A percentile compares a stretch with the other conserved stretches of the same genome.
phyloP scores from a whole-genome alignment of 176 grass and related monocot genomes.

The Oryza punctata region DNA sequence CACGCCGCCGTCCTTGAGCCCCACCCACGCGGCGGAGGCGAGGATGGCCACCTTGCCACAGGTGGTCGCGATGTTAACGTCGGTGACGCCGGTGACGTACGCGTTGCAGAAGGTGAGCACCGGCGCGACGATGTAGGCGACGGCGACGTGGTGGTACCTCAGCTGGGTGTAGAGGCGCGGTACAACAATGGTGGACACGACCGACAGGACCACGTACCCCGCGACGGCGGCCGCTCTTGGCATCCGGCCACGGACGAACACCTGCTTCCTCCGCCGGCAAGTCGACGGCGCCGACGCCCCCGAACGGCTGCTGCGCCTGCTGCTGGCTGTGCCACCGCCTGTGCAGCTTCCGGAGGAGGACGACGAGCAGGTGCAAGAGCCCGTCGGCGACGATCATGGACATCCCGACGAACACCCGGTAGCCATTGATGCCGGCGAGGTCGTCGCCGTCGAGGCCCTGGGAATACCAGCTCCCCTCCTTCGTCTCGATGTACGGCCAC shows the following conservation, averaged over 20 bases:
- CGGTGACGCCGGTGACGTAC: slow-evolving; percentile 59
- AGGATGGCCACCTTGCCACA: slow-evolving; percentile 59
- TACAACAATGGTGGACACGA: slow-evolving; percentile 32
- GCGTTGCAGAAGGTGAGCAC: slow-evolving; percentile 64
- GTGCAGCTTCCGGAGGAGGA: slow-evolving; percentile 38
- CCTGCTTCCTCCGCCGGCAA: slow-evolving; percentile 16
- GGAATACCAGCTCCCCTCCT: slow-evolving; percentile 59
- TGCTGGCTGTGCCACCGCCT: slow-evolving; percentile 3
- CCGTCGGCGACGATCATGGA: slow-evolving; percentile 67
- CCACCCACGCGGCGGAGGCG: no score
- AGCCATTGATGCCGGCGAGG: slow-evolving; percentile 58
- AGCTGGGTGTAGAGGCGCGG: slow-evolving; percentile 55
- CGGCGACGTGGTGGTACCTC: slow-evolving; percentile 47
- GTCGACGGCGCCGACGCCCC: slow-evolving; percentile 4
- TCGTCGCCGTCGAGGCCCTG: slow-evolving; percentile 28
- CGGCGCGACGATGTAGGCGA: slow-evolving; percentile 53
- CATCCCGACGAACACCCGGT: slow-evolving; percentile 62
- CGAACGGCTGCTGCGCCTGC: slow-evolving; percentile 16
- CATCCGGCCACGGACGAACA: slow-evolving; percentile 57
- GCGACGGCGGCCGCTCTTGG: slow-evolving; percentile 10
- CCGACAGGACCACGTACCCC: slow-evolving; percentile 37
- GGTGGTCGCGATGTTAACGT: slow-evolving; percentile 45
- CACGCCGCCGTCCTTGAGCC: no score
- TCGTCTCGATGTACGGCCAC: slow-evolving; percentile 54
- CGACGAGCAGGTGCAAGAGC: slow-evolving; percentile 55